These are phyloP conservation scores for Aureobasidium pullulans DNA, from an alignment of 2,329 filamentous ascomycete genomes.

Conservation along the genomic window DNA sequence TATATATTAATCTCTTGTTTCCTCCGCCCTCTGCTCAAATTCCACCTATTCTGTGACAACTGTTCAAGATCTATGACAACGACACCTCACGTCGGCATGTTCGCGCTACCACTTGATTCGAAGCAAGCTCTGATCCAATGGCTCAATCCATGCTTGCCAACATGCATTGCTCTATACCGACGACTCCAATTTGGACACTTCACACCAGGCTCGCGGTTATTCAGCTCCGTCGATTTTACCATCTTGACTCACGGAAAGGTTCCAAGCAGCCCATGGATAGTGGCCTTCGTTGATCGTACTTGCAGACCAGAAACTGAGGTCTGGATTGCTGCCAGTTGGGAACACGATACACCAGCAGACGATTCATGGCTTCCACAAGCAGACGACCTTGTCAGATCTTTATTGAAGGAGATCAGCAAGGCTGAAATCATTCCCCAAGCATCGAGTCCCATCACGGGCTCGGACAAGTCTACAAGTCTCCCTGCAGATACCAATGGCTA, in stretches of 20 bases:
- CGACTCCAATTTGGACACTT: slow-evolving; percentile 52
- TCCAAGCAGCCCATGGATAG: slow-evolving; percentile 35
- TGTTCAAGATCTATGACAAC: not conserved
- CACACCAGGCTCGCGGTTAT: slow-evolving; percentile 37
- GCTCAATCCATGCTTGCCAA: slow-evolving; percentile 47
- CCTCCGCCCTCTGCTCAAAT: not conserved
- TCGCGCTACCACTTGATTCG: not conserved
- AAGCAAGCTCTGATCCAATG: slow-evolving; percentile 34
- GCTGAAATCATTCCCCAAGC: not conserved
- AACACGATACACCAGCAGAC: slow-evolving; percentile 13
- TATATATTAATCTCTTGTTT: not conserved
- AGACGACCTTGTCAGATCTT: not conserved
- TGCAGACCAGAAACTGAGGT: slow-evolving; percentile 56
- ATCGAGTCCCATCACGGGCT: not conserved
- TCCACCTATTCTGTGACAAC: not conserved
- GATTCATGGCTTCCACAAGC: not conserved
- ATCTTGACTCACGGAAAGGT: not conserved
- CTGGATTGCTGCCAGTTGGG: slow-evolving; percentile 48
- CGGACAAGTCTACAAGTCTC: not conserved
- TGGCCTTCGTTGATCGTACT: slow-evolving; percentile 55
- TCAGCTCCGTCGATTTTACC: slow-evolving; percentile 31
- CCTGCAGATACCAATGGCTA: not conserved
- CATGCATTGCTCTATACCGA: slow-evolving; percentile 55
- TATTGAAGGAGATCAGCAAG: not conserved
- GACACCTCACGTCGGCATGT: not conserved